Conservation (phyloP, 2,329 filamentous ascomycete genomes). For the Epichloe gansuensis region DNA sequence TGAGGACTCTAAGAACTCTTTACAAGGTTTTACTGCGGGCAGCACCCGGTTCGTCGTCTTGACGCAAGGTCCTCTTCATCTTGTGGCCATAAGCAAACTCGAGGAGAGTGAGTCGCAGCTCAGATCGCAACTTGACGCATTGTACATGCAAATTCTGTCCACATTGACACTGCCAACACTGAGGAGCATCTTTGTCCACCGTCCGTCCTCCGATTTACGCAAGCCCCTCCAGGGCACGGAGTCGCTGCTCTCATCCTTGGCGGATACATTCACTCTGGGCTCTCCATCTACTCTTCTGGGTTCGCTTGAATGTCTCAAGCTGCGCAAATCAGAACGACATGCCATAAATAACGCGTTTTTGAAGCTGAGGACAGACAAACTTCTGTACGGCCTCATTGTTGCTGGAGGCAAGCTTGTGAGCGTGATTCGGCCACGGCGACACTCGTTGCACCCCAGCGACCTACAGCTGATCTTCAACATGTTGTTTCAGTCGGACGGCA, state of each 20-base stretch:
- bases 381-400: constrained; percentile 88
- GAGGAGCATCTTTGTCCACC: constrained; percentile 73
- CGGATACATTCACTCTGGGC: constrained; percentile 87
- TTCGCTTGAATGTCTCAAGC: constrained; percentile 82
- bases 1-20: constrained; percentile 62
- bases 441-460: constrained; percentile 90
- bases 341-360: constrained; percentile 80
- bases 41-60: constrained; percentile 75
- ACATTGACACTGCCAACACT: constrained; percentile 84
- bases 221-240: constrained; percentile 87
- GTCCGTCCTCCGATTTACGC: constrained; percentile 87
- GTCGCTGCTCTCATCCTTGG: constrained; percentile 76
- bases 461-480: constrained; percentile 97
- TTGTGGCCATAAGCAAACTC: constrained; percentile 84
- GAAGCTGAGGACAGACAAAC: constrained; percentile 60
- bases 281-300: constrained; percentile 82
- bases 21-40: constrained; percentile 80
- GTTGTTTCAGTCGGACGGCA: constrained; percentile 89
- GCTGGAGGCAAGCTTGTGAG: constrained; percentile 88
- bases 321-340: constrained; percentile 77
- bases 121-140: constrained; percentile 73
- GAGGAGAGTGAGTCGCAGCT: constrained; percentile 88
- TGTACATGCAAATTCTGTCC: constrained; percentile 97
- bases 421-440: constrained; percentile 85
- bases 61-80: constrained; percentile 76